Conservation (phyloP, 2,329 filamentous ascomycete genomes). For the Diplodia scrobiculata region DNA sequence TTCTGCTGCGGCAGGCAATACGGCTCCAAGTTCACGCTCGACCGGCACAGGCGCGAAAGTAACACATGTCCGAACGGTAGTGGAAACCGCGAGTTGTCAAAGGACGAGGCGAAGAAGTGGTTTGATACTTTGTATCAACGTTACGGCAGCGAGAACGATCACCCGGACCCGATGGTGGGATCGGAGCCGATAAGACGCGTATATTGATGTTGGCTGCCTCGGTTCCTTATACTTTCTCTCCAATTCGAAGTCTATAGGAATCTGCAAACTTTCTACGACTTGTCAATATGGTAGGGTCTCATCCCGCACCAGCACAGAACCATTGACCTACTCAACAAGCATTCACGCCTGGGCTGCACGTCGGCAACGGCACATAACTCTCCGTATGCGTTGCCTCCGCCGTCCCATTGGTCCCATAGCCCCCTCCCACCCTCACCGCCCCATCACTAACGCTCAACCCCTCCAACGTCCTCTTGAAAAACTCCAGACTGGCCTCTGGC, state of each 20-base stretch:
- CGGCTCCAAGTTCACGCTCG: not conserved
- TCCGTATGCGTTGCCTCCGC: conserved; percentile 20
- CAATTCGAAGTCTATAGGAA: not conserved
- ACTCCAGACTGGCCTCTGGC: conserved; percentile 33
- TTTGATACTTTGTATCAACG: not conserved
- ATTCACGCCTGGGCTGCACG: not conserved
- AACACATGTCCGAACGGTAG: not conserved
- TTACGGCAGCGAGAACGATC: not conserved
- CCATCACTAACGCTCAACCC: conserved; percentile 8
- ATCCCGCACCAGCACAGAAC: not conserved
- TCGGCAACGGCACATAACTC: conserved; percentile 25
- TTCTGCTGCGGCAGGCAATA: not conserved
- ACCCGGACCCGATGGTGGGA: not conserved
- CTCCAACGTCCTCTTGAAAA: conserved; percentile 17
- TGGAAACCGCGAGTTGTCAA: not conserved
- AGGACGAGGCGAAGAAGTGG: not conserved
- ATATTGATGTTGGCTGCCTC: too few relatives aligned
- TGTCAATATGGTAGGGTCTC: too few relatives aligned
- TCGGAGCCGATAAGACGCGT: not conserved
- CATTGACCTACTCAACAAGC: not conserved
- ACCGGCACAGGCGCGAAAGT: not conserved
- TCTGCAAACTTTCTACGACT: too few relatives aligned
- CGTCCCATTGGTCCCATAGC: conserved; percentile 17
- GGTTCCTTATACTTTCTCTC: not conserved
- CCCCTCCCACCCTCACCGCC: not conserved